A percentile compares a stretch with the other conserved stretches of the same genome.
These are phyloP conservation scores for Vigna unguiculata DNA, from an alignment of 306 rosid genomes.

Conservation along the genomic window DNA sequence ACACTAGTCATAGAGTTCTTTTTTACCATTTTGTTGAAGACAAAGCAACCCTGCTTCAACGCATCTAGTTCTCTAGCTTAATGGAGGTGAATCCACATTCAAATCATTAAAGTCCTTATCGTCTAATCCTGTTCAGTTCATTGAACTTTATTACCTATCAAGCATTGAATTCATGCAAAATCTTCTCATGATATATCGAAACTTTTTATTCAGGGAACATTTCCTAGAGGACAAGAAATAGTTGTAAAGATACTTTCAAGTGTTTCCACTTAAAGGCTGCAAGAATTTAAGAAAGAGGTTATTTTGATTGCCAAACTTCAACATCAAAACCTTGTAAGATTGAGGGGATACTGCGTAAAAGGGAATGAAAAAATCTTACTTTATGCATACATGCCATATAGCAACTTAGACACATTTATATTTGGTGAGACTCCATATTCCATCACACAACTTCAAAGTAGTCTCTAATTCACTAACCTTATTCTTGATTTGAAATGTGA, in stretches of 20 bases:
- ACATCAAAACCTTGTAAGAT: constrained; percentile 59
- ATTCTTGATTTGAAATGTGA: background rate
- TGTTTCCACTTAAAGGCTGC: constrained; percentile 54
- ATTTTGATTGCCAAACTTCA: constrained; percentile 60
- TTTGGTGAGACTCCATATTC: constrained; percentile 50
- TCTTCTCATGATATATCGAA: background rate
- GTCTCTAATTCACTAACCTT: background rate
- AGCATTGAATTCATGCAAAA: background rate
- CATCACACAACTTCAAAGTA: background rate
- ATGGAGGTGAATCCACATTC: no score
- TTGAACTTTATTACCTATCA: background rate
- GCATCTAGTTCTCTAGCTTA: no score
- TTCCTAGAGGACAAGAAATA: constrained; percentile 44
- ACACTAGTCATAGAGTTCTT: no score
- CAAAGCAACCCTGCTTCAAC: no score
- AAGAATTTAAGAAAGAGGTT: constrained; percentile 60
- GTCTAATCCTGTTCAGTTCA: background rate
- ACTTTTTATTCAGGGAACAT: constrained; percentile 42
- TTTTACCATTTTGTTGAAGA: no score
- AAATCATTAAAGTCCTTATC: no score
- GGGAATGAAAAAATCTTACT: constrained; percentile 57
- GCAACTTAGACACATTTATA: constrained; percentile 56
- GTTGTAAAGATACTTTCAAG: constrained; percentile 63
- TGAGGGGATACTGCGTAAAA: constrained; percentile 53
- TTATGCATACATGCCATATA: constrained; percentile 61